Evolutionary conservation across 2,329 filamentous ascomycete species (phyloP), one percentile per base, ranked within the genome.

Genomic region (Sarocladium brachiariae): DNA sequence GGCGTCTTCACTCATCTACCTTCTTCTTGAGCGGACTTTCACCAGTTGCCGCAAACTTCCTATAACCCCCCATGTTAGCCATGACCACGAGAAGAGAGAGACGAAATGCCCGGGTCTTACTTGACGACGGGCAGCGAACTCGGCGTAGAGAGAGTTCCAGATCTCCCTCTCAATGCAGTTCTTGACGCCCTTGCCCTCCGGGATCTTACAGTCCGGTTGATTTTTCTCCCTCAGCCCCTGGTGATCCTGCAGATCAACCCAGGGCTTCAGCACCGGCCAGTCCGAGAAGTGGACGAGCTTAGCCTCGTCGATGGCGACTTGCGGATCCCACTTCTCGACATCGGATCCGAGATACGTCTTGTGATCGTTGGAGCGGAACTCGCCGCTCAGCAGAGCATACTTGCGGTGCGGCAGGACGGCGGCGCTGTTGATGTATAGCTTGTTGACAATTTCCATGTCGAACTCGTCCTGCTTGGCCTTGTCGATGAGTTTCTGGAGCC

Each of bases 241-340:
- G 8, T 18, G 4, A 21, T 47, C 43, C 5, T 31, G 5, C 11
- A 45, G 7, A n/a, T 45, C 39, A 6, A 47, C 4, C 47, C 47
- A 49, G n/a, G 47, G 47, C 47, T 49, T 49, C 31, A 7, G 47
- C 5, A 86, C 57, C 1, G 84, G 85, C 80, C 80, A 86, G 59
- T 89, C 85, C 11, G 79, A 84, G 61, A 87, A 88, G 62, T 88
- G 84, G 2, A 88, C 69, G 4, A 84, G 72, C 55, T 85, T 86
- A 6, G 81, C 79, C 57, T 86, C 80, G 13, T 72, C 72, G 49
- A 78, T 69, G 1, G 73, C 71, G 30, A 62, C 50, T 52, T 64
- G 19, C 0, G 83, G 72, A 58, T 86, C 77, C 81, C 83, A 87
- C 2, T 59, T 56, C 54, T 79, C 78, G 2, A 72, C 62, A 8